Evolutionary conservation across 306 rosid genomes (phyloP), one percentile per base, ranked within the genome.

Genomic region (Arachis stenosperma): DNA sequence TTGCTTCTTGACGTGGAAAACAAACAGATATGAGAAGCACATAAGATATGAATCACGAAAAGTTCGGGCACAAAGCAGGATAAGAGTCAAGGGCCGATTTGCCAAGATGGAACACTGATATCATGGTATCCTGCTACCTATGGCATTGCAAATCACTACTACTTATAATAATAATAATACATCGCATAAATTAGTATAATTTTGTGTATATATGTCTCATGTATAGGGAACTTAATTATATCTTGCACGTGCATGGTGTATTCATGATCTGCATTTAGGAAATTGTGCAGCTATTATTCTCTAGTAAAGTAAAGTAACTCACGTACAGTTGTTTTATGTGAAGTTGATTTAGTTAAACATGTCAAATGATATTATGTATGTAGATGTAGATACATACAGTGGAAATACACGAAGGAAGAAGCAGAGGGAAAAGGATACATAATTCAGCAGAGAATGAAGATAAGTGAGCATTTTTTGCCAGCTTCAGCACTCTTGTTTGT

Each of bases 21-120:
- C 67, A 70, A 70, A 76, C 90, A 92, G 98, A 78, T 92, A 82
- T 54, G 98, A 92, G 37, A 92, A 85, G 84, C 96, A 87, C 79
- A 82, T 90, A 76, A 85, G 98, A 71, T 92, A 92, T 65, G 92
- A 92, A 80, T 86, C 96, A 9, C 75, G 98, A 58, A 92, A 92
- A 85, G 92, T 78, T 76, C 86, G 98, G 27, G 98, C 98, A 10
- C 92, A 92, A 64, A 84, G 86, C 85, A 87, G 98, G 87, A 79
- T 69, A 12, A 81, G 98, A 79, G 79, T 92, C 8, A 92, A 78
- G 79, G 98, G 98, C 6, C 92, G 98, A 54, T 92, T 92, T 75
- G 98, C 94, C 8, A 92, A 90, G 82, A 78, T 82, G 39, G 87
- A 84, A 50, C 81, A 63, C 55, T 89, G 80, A 91, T 55, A 53